Evolutionary conservation across 495 filamentous ascomycete species (phyloP).

Genomic region (Tuber borchii): DNA sequence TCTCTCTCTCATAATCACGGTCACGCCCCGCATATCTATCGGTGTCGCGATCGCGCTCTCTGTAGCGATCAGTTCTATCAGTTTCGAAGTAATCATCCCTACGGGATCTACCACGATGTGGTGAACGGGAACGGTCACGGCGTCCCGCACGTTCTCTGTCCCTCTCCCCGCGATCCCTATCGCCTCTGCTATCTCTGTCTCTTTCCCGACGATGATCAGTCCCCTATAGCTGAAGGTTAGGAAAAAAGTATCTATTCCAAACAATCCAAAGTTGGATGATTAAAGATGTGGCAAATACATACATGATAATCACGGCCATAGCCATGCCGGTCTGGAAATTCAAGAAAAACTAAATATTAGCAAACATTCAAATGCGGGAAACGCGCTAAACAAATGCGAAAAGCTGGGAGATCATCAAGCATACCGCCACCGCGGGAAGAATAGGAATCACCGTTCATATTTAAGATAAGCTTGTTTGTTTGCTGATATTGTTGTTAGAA

Average conservation of each 20-base stretch:
- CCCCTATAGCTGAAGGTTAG: conserved; percentile 29
- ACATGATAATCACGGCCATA: conserved; percentile 44
- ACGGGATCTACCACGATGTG: conserved; percentile 37
- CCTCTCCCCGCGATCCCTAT: conserved; percentile 28
- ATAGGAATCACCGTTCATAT: conserved; percentile 42
- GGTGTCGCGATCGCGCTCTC: conserved; percentile 51
- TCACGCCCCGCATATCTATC: conserved; percentile 46
- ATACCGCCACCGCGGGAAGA: conserved; percentile 41
- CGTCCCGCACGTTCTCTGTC: conserved; percentile 18
- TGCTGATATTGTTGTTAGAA: conserved; percentile 18
- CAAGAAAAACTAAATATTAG: not conserved
- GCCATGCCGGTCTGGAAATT: conserved; percentile 37
- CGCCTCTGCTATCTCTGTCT: conserved; percentile 37
- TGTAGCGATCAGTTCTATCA: conserved; percentile 35
- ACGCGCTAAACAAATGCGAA: not conserved
- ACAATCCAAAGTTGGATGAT: not conserved
- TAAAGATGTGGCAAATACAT: conserved; percentile 12
- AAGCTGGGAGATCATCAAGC: not conserved
- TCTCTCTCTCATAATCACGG: conserved; percentile 45
- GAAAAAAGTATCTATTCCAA: not conserved
- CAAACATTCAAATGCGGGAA: not conserved
- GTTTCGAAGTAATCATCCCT: conserved; percentile 40
- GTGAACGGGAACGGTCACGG: conserved; percentile 43
- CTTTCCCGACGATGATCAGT: conserved; percentile 41
- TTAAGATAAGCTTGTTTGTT: conserved; percentile 13